Base-by-base conservation (phyloP, 2,329 filamentous ascomycete species). In the Scytalidium lignicola region DNA sequence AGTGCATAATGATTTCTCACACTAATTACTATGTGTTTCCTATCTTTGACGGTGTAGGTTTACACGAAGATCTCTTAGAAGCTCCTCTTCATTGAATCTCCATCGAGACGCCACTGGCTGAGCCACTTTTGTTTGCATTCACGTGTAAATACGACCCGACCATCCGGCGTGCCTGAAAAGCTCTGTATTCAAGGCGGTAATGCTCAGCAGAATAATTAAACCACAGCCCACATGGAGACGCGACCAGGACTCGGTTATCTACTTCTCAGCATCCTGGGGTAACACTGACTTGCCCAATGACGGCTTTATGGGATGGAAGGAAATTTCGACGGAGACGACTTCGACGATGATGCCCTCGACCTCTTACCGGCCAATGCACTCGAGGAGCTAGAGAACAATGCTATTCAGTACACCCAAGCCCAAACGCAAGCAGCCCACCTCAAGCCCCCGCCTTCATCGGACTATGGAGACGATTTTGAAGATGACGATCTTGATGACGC, bases 261-360 rank as follows among this genome's bases (percentile, higher is more conserved):
- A n/a, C n/a, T n/a, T n/a, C n/a, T n/a, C n/a, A n/a, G n/a, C n/a
- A n/a, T n/a, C n/a, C n/a, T n/a, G n/a, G n/a, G n/a, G 19, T 5
- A 37, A 18, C 28, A 49, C 3, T 4, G 18, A 13, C 20, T 15
- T 43, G 3, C 3, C 44, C 53, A 51, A 63, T 62, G 60, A 57
- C 43, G 66, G 68, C 45, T 66, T 66, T 51, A 66, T 51, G 59
- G 63, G 58, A 70, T 70, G 66, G 62, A 64, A 48, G 66, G 64
- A 32, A 45, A 53, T 51, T 53, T 54, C 43, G 60, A 64, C 47
- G 64, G 62, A 44, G 75, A 76, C 68, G 79, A 83, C 68, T 76
- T 80, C 53, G 82, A 85, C 61, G 82, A 85, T 62, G 82, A 83
- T 61, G 80, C 75, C 52, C 72, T 86, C 57, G 80, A 86, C 63